Percentiles rank a stretch among this genome's conserved stretches.
phyloP scores from a whole-genome alignment of 495 filamentous ascomycete genomes.

The Evansstolkia leycettana region DNA sequence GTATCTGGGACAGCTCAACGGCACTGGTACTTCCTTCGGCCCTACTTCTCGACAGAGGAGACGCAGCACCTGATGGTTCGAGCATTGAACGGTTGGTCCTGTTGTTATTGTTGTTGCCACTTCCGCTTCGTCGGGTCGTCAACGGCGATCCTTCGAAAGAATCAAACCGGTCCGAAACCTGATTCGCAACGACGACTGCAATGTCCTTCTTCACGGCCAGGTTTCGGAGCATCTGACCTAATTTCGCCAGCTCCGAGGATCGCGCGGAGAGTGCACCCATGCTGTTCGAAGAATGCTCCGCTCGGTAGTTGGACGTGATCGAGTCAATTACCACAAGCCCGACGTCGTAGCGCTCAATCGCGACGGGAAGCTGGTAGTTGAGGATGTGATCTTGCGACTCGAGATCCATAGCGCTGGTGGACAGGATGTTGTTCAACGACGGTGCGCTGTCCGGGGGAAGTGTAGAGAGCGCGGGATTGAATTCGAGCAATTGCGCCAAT shows the following conservation, averaged over 20 bases:
- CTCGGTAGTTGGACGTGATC: constrained; percentile 87
- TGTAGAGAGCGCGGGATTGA: constrained; percentile 46
- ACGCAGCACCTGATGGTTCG: constrained; percentile 9
- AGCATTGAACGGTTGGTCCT: constrained; percentile 1
- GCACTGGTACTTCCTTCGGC: constrained; percentile 2
- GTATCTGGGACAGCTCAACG: background rate
- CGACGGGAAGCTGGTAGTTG: constrained; percentile 77
- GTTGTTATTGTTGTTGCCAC: too few relatives aligned
- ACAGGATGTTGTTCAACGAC: constrained; percentile 57
- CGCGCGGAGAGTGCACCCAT: constrained; percentile 32
- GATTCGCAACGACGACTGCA: constrained; percentile 86
- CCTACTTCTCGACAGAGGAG: constrained; percentile 10
- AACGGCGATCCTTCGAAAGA: constrained; percentile 8
- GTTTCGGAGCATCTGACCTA: constrained; percentile 65
- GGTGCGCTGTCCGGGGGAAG: constrained; percentile 38
- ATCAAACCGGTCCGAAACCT: constrained; percentile 84
- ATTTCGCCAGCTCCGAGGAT: constrained; percentile 54
- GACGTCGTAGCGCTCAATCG: constrained; percentile 59
- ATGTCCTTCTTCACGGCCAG: constrained; percentile 60
- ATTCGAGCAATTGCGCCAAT: constrained; percentile 61
- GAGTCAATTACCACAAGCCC: constrained; percentile 80
- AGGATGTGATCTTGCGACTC: constrained; percentile 95
- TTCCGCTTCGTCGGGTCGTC: too few relatives aligned
- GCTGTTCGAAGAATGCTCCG: constrained; percentile 48
- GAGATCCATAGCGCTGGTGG: constrained; percentile 78